phyloP scores from a whole-genome alignment of 2,329 filamentous ascomycete species.

The Trichoderma cornu-damae region DNA sequence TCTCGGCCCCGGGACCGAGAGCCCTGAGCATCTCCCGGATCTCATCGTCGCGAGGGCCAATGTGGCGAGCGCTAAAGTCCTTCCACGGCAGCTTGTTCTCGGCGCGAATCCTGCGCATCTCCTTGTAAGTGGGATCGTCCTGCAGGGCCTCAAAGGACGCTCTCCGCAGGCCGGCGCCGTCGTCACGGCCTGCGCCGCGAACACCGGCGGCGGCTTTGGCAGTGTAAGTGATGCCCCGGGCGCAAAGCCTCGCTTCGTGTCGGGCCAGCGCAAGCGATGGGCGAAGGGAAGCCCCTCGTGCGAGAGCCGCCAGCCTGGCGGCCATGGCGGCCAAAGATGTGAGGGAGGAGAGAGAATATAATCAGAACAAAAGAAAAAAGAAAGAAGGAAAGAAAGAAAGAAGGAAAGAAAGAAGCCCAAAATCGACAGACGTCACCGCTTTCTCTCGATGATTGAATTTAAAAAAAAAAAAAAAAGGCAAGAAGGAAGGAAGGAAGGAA shows the following conservation, averaged over 20 bases:
- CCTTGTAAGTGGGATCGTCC: conserved; percentile 23
- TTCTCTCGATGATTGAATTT: neutral
- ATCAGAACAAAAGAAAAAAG: neutral
- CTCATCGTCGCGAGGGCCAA: conserved; percentile 70
- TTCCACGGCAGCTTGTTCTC: conserved; percentile 25
- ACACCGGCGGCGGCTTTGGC: conserved; percentile 18
- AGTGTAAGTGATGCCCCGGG: conserved; percentile 21
- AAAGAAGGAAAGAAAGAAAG: neutral
- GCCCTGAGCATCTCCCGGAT: conserved; percentile 72
- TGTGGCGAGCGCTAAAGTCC: conserved; percentile 72
- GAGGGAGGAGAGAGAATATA: no score
- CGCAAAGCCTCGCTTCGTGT: conserved; percentile 14
- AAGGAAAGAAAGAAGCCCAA: neutral
- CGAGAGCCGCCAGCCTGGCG: conserved; percentile 26
- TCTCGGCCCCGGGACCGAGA: conserved; percentile 67
- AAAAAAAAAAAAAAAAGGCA: neutral
- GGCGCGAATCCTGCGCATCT: conserved; percentile 23
- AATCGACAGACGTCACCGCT: neutral
- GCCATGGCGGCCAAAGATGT: conserved; percentile 23
- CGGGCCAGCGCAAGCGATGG: conserved; percentile 20
- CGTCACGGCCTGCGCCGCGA: conserved; percentile 4
- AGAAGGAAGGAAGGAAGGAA: neutral
- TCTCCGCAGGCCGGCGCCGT: conserved; percentile 2
- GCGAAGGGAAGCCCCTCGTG: conserved; percentile 24
- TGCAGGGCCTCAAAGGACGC: conserved; percentile 20